Percentiles rank a stretch among this genome's conserved stretches.
These are phyloP conservation scores for Lasiodiplodia hormozganensis DNA, from an alignment of 2,329 filamentous ascomycete species.

Conservation along the genomic window DNA sequence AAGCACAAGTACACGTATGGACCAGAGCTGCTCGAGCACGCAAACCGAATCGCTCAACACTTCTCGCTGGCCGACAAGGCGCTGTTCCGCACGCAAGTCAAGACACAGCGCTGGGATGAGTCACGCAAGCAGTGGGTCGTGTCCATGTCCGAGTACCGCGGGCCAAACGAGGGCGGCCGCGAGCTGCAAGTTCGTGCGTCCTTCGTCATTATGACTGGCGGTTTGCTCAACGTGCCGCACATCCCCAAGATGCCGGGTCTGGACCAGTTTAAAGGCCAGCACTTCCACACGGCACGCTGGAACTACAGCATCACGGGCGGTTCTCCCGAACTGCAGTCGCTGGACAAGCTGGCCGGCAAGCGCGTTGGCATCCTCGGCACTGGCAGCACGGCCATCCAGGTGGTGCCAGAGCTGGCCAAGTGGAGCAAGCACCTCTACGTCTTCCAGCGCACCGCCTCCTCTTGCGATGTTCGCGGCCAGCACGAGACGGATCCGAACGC, in stretches of 20 bases:
- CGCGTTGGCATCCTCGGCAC: constrained; percentile 38
- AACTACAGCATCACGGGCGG: constrained; percentile 44
- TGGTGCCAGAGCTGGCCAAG: constrained; percentile 39
- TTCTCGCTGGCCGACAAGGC: constrained; percentile 59
- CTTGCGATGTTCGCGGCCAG: constrained; percentile 47
- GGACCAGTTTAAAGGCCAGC: constrained; percentile 42
- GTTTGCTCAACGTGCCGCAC: constrained; percentile 41
- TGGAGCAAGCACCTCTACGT: constrained; percentile 35
- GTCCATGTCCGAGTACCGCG: constrained; percentile 47
- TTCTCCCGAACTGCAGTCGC: constrained; percentile 36
- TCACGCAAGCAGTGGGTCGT: constrained; percentile 43
- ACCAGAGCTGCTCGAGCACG: constrained; percentile 44
- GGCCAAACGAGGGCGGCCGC: constrained; percentile 39
- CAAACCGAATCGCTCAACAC: constrained; percentile 43
- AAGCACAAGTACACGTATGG: constrained; percentile 45
- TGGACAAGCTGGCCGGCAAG: constrained; percentile 32
- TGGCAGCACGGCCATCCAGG: constrained; percentile 39
- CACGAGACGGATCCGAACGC: constrained; percentile 49
- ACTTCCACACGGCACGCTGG: constrained; percentile 39
- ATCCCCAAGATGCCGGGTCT: constrained; percentile 44
- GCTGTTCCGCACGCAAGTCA: constrained; percentile 39
- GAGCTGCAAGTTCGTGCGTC: constrained; percentile 42
- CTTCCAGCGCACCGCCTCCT: constrained; percentile 43
- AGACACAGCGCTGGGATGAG: constrained; percentile 60
- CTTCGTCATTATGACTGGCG: constrained; percentile 36